Base-by-base conservation (phyloP, 768 basidiomycete species). In the Fomitopsis serialis region DNA sequence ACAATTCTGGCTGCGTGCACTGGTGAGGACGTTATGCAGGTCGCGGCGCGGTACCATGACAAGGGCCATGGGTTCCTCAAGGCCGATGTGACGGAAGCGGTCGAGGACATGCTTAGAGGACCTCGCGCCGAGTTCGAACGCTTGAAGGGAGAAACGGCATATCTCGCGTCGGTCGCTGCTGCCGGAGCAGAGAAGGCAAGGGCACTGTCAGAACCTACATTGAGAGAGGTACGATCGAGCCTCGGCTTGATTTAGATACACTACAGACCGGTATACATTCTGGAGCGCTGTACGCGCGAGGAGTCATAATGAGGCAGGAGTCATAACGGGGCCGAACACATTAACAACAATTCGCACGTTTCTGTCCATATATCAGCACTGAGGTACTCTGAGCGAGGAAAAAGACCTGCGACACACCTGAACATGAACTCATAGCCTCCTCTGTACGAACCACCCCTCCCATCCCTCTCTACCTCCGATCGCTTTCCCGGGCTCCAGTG, bases 1-100 rank as follows among this genome's bases (percentile, higher is more conserved):
- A 74, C 76, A 0, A 94, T 97, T 44, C 78, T 94, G 12, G 83
- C 85, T 2, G 87, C 90, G 1, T 94, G 89, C 61, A 77, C 77
- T 0, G 71, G 73, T 42, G 74, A 76, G 45, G 67, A 78, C 1
- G 72, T 76, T 1, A 57, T 62, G 0, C 62, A 66, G 0, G 70
- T 88, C 13, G 82, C 82, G 2, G 63, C 58, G 50, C 68, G 73
- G 12, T 89, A 85, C 54, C 72, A 70, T 54, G 74, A 69, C 43
- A 77, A 76, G 54, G 81, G 84, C 0, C 84, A 88, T 53, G 84
- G 81, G 0, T 64, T 76, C 15, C 69, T 98, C 57, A 98, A 98
- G 72, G 70, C 64, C 3, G 85, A 87, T 44, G 84, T 94, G 1
- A 76, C 78, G 1, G 89, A 87, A 3, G 88, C 84, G 0, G 76